Evolutionary conservation across 2,329 filamentous ascomycete genomes (phyloP), one percentile per base, ranked within the genome.

Genomic region (Metarhizium brunneum): DNA sequence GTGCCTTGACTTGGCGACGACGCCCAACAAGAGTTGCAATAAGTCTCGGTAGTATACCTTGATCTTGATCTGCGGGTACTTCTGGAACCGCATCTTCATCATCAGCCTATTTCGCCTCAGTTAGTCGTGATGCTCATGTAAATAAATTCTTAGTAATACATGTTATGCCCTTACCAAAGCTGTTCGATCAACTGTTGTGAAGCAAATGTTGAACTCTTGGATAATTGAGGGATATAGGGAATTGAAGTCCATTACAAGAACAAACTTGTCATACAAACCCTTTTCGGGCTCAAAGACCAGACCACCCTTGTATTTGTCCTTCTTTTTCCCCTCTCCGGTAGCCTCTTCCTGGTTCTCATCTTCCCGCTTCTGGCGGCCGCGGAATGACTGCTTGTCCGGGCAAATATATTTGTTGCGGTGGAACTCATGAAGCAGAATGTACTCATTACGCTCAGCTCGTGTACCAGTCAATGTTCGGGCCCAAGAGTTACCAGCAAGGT

Each of bases 231-330:
- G 94, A 66, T 99, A 99, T 59, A 99, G 78, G 64, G 92, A 96
- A 80, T 99, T 99, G 78, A 99, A 99, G 77, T 99, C 94, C 95
- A 99, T 99, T 71, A 99, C 95, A 55, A 99, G 82, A 54, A 99
- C 88, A 70, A 95, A 96, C 73, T 95, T 95, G 79, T 99, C 94
- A 68, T 99, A 99, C 4, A 99, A 81, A 18, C 95, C 94, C 71
- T 92, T 96, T 69, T 97, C 92, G 4, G 94, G 94, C 70, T 99
- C 94, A 64, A 99, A 97, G 56, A 99, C 94, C 36, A 99, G 84
- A 78, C 95, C 94, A 68, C 94, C 94, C 76, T 99, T 97, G 78
- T 88, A 99, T 72, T 97, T 99, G 74, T 99, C 95, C 71, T 96
- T 99, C 79, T 97, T 99, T 75, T 96, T 99, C 57, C 81, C 83